Evolutionary conservation across 768 basidiomycete genomes (phyloP), one percentile per base, ranked within the genome.

Genomic region (Lactifluus echinatus): DNA sequence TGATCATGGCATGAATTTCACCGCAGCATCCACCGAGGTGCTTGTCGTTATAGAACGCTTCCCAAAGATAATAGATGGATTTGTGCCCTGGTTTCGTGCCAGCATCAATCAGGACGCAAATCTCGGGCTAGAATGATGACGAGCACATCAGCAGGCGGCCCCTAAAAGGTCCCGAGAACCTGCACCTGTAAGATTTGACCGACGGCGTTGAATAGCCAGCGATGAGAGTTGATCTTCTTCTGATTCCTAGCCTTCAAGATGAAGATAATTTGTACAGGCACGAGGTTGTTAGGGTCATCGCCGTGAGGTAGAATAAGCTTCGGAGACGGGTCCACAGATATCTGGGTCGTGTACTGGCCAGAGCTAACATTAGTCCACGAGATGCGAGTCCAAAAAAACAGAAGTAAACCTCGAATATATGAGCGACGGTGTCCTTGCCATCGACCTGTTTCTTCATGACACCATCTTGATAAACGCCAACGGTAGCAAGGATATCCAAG

Each of bases 31-130:
- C 91, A 44, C 89, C 90, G 12, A 93, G 74, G 66, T 90, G 72
- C 4, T 80, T 66, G 65, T 90, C 79, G 63, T 87, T 89, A 68
- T 89, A 89, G 70, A 92, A 90, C 1, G 89, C 91, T 60, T 92
- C 89, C 91, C 93, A 95, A 8, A 95, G 79, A 68, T 95, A 91
- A 71, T 89, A 98, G 66, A 98, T 92, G 2, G 90, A 90, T 70
- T 94, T 94, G 70, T 91, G 91, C 2, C 93, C 94, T 2, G 94
- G 94, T 70, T 96, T 97, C 6, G 94, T 98, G 60, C 94, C 94
- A 5, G 93, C 94, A 69, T 96, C 94, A 61, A 97, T 81, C 31
- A 97, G 79, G 59, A 95, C 87, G 70, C 93, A 94, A 48, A 87
- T 83, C 66, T 96, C 92, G 5, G 94, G 94, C 82, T 95, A 64